Conservation (phyloP, 768 basidiomycete species). For the Myochromella boudieri region DNA sequence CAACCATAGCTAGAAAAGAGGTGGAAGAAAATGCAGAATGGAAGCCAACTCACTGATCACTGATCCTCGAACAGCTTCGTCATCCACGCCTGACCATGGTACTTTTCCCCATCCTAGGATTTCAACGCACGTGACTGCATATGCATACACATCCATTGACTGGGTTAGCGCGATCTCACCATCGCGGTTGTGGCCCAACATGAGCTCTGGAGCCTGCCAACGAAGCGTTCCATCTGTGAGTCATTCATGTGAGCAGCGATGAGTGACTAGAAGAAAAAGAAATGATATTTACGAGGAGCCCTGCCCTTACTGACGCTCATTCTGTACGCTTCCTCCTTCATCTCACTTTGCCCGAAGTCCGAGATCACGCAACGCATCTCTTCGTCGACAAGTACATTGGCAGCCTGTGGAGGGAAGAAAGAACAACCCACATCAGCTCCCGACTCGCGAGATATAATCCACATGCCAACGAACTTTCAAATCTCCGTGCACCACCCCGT, state of each 20-base stretch:
- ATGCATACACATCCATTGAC: conserved; percentile 69
- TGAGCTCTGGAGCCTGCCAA: conserved; percentile 73
- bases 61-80: conserved; percentile 48
- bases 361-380: conserved; percentile 67
- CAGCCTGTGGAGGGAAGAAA: conserved; percentile 38
- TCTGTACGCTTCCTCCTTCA: conserved; percentile 69
- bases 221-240: conserved; percentile 58
- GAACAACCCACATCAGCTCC: background rate
- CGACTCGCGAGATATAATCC: background rate
- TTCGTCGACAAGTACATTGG: conserved; percentile 78
- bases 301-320: conserved; percentile 56
- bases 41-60: conserved; percentile 44
- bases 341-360: conserved; percentile 82
- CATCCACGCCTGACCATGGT: conserved; percentile 55
- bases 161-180: conserved; percentile 40
- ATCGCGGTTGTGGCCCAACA: conserved; percentile 46
- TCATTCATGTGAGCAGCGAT: background rate
- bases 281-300: conserved; percentile 40
- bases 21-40: no score
- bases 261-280: background rate
- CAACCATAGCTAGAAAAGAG: no score
- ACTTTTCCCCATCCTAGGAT: conserved; percentile 61
- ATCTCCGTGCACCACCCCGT: conserved; percentile 76
- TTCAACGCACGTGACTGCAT: conserved; percentile 64
- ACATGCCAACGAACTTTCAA: conserved; percentile 54